Percentiles rank a stretch among this genome's conserved stretches.
phyloP scores from a whole-genome alignment of 768 basidiomycete genomes.

The Boletus sp. region DNA sequence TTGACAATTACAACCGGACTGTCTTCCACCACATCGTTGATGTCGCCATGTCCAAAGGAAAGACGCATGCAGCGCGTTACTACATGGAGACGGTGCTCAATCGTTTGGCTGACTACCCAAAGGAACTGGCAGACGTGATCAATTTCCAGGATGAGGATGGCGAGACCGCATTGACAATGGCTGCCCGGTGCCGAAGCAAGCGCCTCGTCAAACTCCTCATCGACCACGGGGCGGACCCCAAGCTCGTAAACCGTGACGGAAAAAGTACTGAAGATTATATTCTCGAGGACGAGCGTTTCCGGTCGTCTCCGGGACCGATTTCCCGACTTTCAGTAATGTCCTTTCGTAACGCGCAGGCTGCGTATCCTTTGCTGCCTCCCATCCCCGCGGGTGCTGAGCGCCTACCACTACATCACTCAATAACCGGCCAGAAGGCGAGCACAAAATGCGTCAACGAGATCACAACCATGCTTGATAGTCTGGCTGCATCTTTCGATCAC shows the following conservation, averaged over 20 bases:
- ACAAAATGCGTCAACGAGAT: conserved; percentile 84
- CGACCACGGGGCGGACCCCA: conserved; percentile 95
- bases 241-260: conserved; percentile 89
- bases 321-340: conserved; percentile 67
- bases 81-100: conserved; percentile 96
- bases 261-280: conserved; percentile 99
- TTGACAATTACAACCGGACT: conserved; percentile 95
- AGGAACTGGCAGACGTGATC: conserved; percentile 95
- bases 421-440: conserved; percentile 80
- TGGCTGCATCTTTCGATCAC: conserved; percentile 87
- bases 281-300: conserved; percentile 95
- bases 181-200: conserved; percentile 92
- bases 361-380: conserved; percentile 39
- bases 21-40: conserved; percentile 98
- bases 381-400: conserved; percentile 49
- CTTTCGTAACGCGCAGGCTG: conserved; percentile 65
- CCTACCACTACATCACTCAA: conserved; percentile 79
- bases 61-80: conserved; percentile 95
- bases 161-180: conserved; percentile 95
- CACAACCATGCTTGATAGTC: conserved; percentile 78
- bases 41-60: conserved; percentile 95
- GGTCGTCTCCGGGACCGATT: conserved; percentile 81
- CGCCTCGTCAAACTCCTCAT: conserved; percentile 93
- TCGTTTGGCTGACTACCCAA: conserved; percentile 87
- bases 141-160: conserved; percentile 99